phyloP scores from a whole-genome alignment of 2,329 filamentous ascomycete species.

The Hypoxylon sp. region DNA sequence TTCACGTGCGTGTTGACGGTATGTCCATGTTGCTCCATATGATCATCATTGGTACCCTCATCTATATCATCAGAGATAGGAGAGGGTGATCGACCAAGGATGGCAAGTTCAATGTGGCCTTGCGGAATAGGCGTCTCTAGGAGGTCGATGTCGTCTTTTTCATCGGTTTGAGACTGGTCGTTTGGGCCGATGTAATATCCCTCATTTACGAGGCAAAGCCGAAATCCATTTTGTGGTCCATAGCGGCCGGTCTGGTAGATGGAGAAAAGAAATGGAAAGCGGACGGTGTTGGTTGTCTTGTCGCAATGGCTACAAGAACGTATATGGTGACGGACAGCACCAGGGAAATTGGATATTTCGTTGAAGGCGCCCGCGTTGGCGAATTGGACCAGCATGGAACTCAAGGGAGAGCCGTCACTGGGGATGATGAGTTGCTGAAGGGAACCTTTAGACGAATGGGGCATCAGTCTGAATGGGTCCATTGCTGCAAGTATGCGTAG shows the following conservation, averaged over 20 bases:
- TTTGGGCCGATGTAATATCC: background rate
- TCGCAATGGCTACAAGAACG: background rate
- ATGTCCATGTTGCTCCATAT: too few relatives aligned
- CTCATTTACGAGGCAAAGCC: background rate
- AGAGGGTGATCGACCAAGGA: background rate
- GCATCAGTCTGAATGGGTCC: too few relatives aligned
- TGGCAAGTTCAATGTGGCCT: background rate
- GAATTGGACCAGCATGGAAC: background rate
- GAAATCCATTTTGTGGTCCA: conserved; percentile 1
- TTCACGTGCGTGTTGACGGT: too few relatives aligned
- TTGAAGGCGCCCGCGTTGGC: background rate
- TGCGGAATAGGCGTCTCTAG: background rate
- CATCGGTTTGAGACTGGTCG: background rate
- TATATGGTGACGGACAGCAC: background rate
- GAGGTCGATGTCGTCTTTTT: background rate
- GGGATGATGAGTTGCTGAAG: too few relatives aligned
- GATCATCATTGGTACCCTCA: too few relatives aligned
- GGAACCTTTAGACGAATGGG: too few relatives aligned
- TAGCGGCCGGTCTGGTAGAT: background rate
- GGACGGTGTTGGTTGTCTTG: background rate
- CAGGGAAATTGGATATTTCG: background rate
- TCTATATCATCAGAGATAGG: too few relatives aligned
- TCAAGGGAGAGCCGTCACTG: too few relatives aligned
- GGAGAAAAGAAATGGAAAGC: too few relatives aligned
- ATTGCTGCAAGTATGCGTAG: too few relatives aligned